These are phyloP conservation scores for Mucor sp. DNA, from an alignment of 371 early-diverging fungal genomes.

Conservation along the genomic window DNA sequence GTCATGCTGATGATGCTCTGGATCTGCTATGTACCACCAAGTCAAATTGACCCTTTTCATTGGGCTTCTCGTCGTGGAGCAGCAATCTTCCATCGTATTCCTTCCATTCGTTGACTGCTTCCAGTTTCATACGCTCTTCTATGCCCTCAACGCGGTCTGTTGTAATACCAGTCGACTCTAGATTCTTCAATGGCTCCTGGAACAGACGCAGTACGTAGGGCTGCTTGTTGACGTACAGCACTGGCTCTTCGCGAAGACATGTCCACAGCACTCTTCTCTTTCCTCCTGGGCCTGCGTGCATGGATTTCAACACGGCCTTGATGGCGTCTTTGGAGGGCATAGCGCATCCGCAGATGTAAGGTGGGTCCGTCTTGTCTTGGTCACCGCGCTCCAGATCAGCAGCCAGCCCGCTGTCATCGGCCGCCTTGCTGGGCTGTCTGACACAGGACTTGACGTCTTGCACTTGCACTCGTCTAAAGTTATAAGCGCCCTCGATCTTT, in stretches of 20 bases:
- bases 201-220: conserved; percentile 69
- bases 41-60: conserved; percentile 41
- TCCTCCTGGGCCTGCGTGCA: conserved; percentile 60
- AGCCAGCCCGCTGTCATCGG: conserved; percentile 34
- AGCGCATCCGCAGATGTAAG: conserved; percentile 62
- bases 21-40: conserved; percentile 45
- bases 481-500: conserved; percentile 60
- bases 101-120: conserved; percentile 58
- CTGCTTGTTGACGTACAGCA: conserved; percentile 67
- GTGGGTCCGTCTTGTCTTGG: conserved; percentile 19
- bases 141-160: conserved; percentile 69
- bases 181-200: conserved; percentile 65
- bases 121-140: conserved; percentile 68
- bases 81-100: conserved; percentile 58
- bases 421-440: conserved; percentile 31
- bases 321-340: conserved; percentile 72
- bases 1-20: background rate
- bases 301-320: conserved; percentile 41
- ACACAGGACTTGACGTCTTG: conserved; percentile 24
- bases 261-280: conserved; percentile 64
- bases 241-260: conserved; percentile 76
- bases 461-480: conserved; percentile 51
- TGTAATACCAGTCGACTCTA: conserved; percentile 73
- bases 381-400: conserved; percentile 19
- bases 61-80: conserved; percentile 64